phyloP scores from a whole-genome alignment of 139 green algal genomes.

The Haematococcus lacustris region DNA sequence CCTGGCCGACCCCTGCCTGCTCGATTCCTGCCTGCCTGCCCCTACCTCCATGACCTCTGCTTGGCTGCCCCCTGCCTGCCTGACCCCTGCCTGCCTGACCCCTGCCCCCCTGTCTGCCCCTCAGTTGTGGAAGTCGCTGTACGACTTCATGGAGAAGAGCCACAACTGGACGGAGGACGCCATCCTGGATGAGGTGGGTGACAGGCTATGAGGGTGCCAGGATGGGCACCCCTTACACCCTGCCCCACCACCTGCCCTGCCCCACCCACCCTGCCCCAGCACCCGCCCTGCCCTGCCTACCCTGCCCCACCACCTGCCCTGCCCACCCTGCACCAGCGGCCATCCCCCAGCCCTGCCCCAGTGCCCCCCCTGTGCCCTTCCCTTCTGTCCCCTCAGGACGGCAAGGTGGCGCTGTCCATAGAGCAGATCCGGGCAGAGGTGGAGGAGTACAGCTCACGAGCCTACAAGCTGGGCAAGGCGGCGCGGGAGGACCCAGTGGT shows the following conservation, averaged over 20 bases:
- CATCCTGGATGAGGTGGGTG: conserved; percentile 46
- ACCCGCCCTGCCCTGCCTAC: background rate
- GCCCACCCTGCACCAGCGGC: too few relatives aligned
- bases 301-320: too few relatives aligned
- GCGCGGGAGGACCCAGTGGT: conserved; percentile 38
- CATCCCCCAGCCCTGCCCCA: too few relatives aligned
- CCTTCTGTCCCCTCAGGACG: too few relatives aligned
- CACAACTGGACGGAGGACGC: conserved; percentile 58
- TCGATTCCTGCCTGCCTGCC: too few relatives aligned
- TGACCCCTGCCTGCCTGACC: too few relatives aligned
- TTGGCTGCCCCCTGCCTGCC: too few relatives aligned
- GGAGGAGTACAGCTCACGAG: conserved; percentile 50
- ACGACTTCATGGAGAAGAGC: conserved; percentile 56
- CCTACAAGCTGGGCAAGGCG: conserved; percentile 49
- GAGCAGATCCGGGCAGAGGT: conserved; percentile 53
- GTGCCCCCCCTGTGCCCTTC: too few relatives aligned
- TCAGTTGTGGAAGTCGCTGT: conserved; percentile 57
- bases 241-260: too few relatives aligned
- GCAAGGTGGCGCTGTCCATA: conserved; percentile 33
- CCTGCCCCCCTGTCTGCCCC: background rate
- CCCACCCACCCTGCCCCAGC: too few relatives aligned
- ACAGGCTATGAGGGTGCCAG: conserved; percentile 6
- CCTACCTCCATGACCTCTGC: too few relatives aligned
- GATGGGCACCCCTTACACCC: background rate
- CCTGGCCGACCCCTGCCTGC: too few relatives aligned